phyloP scores from a whole-genome alignment of 805 yeast species.

The Kuraishia capsulata region DNA sequence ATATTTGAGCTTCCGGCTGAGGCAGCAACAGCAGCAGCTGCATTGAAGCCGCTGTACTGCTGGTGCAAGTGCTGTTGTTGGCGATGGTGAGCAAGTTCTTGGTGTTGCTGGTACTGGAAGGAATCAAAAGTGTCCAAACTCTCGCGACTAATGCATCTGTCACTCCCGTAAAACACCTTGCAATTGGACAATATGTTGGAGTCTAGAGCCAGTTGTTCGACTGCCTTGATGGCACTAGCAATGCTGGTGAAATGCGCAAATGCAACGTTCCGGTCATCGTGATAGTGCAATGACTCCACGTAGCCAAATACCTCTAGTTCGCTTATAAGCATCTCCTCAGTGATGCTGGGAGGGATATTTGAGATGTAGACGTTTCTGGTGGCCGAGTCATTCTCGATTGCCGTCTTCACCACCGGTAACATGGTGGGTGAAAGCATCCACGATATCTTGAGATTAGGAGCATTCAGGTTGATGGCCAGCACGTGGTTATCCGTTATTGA shows the following conservation, averaged over 20 bases:
- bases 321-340: constrained; percentile 12
- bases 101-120: not conserved
- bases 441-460: constrained; percentile 25
- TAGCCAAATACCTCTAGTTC: constrained; percentile 32
- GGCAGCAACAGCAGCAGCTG: constrained; percentile 3
- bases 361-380: constrained; percentile 17
- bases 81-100: no score
- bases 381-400: constrained; percentile 19
- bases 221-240: constrained; percentile 34
- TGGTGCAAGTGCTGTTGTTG: constrained; percentile 7
- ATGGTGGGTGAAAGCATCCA: constrained; percentile 20
- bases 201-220: constrained; percentile 24
- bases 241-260: constrained; percentile 34
- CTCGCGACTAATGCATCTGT: constrained; percentile 9
- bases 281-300: constrained; percentile 25
- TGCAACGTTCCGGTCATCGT: constrained; percentile 13
- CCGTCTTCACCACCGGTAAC: constrained; percentile 13
- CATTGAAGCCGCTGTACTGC: not conserved
- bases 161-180: constrained; percentile 20
- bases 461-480: constrained; percentile 21
- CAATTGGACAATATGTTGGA: constrained; percentile 14
- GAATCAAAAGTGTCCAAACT: constrained; percentile 1
- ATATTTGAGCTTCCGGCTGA: constrained; percentile 7
- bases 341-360: constrained; percentile 13
- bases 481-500: constrained; percentile 8